Evolutionary conservation across 2,329 filamentous ascomycete genomes (phyloP).

Genomic region (Botryotinia narcissicola): DNA sequence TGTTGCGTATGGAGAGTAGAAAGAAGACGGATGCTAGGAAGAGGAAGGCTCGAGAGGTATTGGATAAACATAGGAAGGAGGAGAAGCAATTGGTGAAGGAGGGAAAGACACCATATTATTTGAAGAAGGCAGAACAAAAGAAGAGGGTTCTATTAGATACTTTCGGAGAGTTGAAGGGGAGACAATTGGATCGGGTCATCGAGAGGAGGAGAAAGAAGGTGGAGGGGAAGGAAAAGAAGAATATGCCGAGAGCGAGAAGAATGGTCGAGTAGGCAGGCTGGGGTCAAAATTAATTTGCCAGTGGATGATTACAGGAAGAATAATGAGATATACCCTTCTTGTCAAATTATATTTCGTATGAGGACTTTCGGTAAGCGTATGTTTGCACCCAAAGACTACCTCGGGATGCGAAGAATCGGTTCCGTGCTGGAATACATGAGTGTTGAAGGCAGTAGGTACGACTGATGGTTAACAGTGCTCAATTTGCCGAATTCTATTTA

Average conservation of each 20-base stretch:
- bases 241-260: conserved; percentile 58
- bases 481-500: background rate
- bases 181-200: conserved; percentile 79
- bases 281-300: background rate
- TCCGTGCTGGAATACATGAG: background rate
- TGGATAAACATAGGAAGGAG: conserved; percentile 72
- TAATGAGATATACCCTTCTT: background rate
- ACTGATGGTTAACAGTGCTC: background rate
- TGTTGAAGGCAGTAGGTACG: no score
- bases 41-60: conserved; percentile 66
- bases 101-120: conserved; percentile 89
- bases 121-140: conserved; percentile 92
- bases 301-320: background rate
- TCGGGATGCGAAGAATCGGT: background rate
- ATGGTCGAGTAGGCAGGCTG: conserved; percentile 33
- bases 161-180: conserved; percentile 80
- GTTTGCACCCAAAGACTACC: background rate
- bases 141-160: conserved; percentile 76
- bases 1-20: conserved; percentile 76
- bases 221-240: conserved; percentile 78
- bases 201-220: conserved; percentile 89
- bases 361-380: background rate
- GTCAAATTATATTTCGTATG: background rate
- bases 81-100: conserved; percentile 83
- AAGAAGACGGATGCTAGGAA: conserved; percentile 68